A percentile compares a stretch with the other conserved stretches of the same genome.
Conservation (phyloP, 345 rosid species). For the Camelina laxa region DNA sequence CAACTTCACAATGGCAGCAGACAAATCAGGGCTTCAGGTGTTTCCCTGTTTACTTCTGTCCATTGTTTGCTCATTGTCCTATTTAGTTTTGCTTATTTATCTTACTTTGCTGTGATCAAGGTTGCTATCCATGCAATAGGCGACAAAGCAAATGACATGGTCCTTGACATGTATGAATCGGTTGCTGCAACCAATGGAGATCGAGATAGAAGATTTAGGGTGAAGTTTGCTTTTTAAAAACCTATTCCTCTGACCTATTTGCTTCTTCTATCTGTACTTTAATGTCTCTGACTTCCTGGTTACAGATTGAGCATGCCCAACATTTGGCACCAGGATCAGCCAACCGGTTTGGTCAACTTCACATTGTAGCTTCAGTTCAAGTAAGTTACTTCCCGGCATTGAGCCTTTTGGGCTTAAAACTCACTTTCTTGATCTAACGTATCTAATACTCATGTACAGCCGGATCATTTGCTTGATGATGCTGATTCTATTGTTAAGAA, state of each 20-base stretch:
- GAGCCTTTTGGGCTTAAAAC: not conserved
- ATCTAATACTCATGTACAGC: constrained; percentile 55
- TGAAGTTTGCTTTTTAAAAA: constrained; percentile 45
- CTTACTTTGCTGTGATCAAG: constrained; percentile 48
- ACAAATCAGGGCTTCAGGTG: constrained; percentile 86
- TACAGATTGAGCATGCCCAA: constrained; percentile 91
- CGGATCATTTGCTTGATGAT: constrained; percentile 88
- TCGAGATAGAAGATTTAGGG: constrained; percentile 86
- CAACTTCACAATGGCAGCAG: constrained; percentile 75
- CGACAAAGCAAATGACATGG: constrained; percentile 81
- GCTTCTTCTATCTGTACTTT: not conserved
- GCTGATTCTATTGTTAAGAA: constrained; percentile 71
- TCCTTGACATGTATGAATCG: constrained; percentile 68
- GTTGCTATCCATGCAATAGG: constrained; percentile 97
- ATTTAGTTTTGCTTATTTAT: not conserved
- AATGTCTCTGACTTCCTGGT: constrained; percentile 30
- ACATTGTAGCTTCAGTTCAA: constrained; percentile 84
- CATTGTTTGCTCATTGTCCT: constrained; percentile 16
- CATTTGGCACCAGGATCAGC: constrained; percentile 74
- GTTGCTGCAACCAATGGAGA: constrained; percentile 66
- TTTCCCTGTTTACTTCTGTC: constrained; percentile 18
- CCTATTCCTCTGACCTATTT: constrained; percentile 1
- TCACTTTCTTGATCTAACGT: constrained; percentile 20
- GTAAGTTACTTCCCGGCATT: constrained; percentile 46
- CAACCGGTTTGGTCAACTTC: constrained; percentile 67